A percentile compares a stretch with the other conserved stretches of the same genome.
These are phyloP conservation scores for Pilatotrama ljubarskyi DNA, from an alignment of 768 basidiomycete species.

Conservation along the genomic window DNA sequence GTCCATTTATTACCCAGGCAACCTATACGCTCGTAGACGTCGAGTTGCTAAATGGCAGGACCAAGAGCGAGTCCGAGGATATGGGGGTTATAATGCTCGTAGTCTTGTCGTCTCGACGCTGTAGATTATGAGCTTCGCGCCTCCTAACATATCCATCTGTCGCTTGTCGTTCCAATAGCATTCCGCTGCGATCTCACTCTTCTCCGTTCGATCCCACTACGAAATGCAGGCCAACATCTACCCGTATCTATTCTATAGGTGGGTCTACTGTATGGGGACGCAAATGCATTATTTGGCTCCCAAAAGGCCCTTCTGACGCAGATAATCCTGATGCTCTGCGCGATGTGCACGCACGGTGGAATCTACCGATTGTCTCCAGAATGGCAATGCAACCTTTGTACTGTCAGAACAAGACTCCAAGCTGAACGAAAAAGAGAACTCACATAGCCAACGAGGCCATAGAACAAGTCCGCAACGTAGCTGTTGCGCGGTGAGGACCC, in stretches of 20 bases:
- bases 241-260: no score
- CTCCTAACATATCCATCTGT: slow-evolving; percentile 38
- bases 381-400: slow-evolving; percentile 38
- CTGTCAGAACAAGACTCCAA: not conserved
- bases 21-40: slow-evolving; percentile 42
- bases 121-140: slow-evolving; percentile 47
- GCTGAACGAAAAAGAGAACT: not conserved
- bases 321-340: slow-evolving; percentile 39
- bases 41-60: slow-evolving; percentile 77
- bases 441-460: slow-evolving; percentile 39
- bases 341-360: slow-evolving; percentile 34
- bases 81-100: slow-evolving; percentile 74
- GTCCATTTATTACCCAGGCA: slow-evolving; percentile 72
- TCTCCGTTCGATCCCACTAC: not conserved
- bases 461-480: slow-evolving; percentile 54
- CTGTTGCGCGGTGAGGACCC: slow-evolving; percentile 64
- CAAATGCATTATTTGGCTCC: not conserved
- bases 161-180: not conserved
- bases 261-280: no score
- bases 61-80: slow-evolving; percentile 52
- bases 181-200: not conserved
- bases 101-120: slow-evolving; percentile 24
- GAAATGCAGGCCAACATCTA: not conserved
- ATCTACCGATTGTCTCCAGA: slow-evolving; percentile 44
- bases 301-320: slow-evolving; percentile 18